Evolutionary conservation across 73 alveolate genomes (phyloP).

Genomic region (Symbiodinium natans): DNA sequence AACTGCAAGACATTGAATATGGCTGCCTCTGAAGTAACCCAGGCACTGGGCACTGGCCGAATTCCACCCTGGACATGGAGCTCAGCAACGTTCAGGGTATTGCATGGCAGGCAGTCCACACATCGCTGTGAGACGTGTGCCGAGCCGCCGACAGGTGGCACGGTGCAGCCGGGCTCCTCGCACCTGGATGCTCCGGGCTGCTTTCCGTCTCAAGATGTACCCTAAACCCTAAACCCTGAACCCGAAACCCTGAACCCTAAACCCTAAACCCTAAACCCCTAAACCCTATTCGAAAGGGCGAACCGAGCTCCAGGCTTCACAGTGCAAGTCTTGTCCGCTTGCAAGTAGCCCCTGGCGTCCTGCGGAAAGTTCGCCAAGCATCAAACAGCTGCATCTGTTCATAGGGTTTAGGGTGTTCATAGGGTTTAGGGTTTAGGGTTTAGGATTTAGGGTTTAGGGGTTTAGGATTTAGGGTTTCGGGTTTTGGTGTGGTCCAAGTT

Average conservation of each 20-base stretch:
- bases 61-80: neutral
- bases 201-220: too few relatives aligned
- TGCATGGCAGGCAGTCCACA: neutral
- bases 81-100: neutral
- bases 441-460: too few relatives aligned
- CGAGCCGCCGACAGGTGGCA: neutral
- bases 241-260: too few relatives aligned
- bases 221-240: too few relatives aligned
- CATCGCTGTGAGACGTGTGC: neutral
- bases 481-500: too few relatives aligned
- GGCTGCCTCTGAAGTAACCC: slow-evolving; percentile 54
- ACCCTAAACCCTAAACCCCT: too few relatives aligned
- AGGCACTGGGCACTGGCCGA: slow-evolving; percentile 39
- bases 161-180: slow-evolving; percentile 38
- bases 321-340: neutral
- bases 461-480: too few relatives aligned
- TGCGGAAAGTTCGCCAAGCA: neutral
- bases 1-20: too few relatives aligned
- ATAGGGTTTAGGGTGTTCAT: too few relatives aligned
- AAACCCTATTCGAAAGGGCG: neutral
- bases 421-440: too few relatives aligned
- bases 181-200: too few relatives aligned
- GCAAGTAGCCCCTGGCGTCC: neutral
- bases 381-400: too few relatives aligned
- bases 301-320: neutral